Evolutionary conservation across 805 yeast genomes (phyloP).

Genomic region (Nakazawaea laoshanensis): DNA sequence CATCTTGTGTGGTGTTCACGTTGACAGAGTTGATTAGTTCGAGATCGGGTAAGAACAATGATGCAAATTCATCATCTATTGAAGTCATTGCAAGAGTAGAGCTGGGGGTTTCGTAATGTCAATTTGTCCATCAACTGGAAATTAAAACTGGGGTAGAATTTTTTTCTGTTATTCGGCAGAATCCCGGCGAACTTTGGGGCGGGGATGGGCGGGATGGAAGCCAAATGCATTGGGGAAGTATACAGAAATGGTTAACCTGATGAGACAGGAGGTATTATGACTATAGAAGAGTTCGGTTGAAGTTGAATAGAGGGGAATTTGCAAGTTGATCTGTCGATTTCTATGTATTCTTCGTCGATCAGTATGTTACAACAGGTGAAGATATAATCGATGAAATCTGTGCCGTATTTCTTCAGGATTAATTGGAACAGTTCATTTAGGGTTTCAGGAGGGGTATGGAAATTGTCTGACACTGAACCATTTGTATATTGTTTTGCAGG

Average conservation of each 20-base stretch:
- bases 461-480: slow-evolving; percentile 12
- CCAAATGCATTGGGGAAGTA: no score
- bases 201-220: no score
- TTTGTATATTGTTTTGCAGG: slow-evolving; percentile 21
- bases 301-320: slow-evolving; percentile 4
- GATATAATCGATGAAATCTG: slow-evolving; percentile 16
- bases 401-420: slow-evolving; percentile 10
- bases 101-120: background rate
- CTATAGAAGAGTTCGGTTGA: slow-evolving; percentile 15
- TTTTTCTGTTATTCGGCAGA: no score
- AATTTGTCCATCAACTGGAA: background rate
- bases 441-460: slow-evolving; percentile 1
- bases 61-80: slow-evolving; percentile 14
- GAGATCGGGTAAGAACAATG: slow-evolving; percentile 13
- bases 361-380: slow-evolving; percentile 19
- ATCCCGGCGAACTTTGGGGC: no score
- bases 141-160: no score
- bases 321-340: slow-evolving; percentile 2
- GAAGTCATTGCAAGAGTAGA: slow-evolving; percentile 2
- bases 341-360: slow-evolving; percentile 19
- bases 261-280: slow-evolving; percentile 23
- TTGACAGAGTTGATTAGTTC: slow-evolving; percentile 7
- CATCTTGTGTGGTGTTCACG: background rate
- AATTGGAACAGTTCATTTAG: background rate
- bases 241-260: slow-evolving; percentile 17